A percentile compares a stretch with the other conserved stretches of the same genome.
Evolutionary conservation across 2,329 filamentous ascomycete genomes (phyloP).

Genomic region (Monosporascus sp.): DNA sequence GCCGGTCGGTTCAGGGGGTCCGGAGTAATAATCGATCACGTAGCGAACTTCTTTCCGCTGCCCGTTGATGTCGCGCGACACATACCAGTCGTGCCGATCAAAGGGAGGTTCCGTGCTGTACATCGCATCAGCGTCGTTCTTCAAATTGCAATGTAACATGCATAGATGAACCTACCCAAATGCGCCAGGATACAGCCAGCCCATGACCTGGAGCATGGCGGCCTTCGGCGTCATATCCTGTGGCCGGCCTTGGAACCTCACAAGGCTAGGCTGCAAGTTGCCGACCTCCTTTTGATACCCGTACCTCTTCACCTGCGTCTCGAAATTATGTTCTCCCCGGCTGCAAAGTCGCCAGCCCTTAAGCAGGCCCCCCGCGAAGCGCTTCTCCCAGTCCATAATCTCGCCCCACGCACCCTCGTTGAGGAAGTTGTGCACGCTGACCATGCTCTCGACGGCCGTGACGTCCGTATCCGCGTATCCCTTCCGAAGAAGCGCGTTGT

Average conservation of each 20-base stretch:
- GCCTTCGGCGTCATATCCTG: slow-evolving; percentile 90
- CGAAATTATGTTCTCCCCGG: slow-evolving; percentile 63
- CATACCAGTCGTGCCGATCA: slow-evolving; percentile 96
- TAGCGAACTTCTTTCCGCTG: slow-evolving; percentile 76
- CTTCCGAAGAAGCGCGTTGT: slow-evolving; percentile 94
- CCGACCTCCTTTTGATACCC: slow-evolving; percentile 48
- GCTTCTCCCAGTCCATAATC: slow-evolving; percentile 87
- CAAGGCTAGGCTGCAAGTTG: slow-evolving; percentile 61
- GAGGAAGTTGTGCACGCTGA: slow-evolving; percentile 94
- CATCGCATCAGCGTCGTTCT: no score
- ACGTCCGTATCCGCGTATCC: slow-evolving; percentile 92
- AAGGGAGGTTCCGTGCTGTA: slow-evolving; percentile 76
- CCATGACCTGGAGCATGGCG: slow-evolving; percentile 73
- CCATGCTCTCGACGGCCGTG: slow-evolving; percentile 93
- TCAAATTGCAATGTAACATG: no score
- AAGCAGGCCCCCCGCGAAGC: slow-evolving; percentile 69
- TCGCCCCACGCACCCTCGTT: slow-evolving; percentile 97
- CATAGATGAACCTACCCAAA: slow-evolving; percentile 56
- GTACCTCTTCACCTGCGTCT: slow-evolving; percentile 28
- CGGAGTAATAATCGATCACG: slow-evolving; percentile 95
- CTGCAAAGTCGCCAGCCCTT: slow-evolving; percentile 70
- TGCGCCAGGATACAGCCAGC: slow-evolving; percentile 70
- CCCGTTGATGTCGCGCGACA: slow-evolving; percentile 66
- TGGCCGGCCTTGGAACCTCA: slow-evolving; percentile 85
- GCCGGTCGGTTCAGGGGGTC: slow-evolving; percentile 71